Conservation (phyloP, 2,329 filamentous ascomycete genomes). For the Nemania bipapillata region DNA sequence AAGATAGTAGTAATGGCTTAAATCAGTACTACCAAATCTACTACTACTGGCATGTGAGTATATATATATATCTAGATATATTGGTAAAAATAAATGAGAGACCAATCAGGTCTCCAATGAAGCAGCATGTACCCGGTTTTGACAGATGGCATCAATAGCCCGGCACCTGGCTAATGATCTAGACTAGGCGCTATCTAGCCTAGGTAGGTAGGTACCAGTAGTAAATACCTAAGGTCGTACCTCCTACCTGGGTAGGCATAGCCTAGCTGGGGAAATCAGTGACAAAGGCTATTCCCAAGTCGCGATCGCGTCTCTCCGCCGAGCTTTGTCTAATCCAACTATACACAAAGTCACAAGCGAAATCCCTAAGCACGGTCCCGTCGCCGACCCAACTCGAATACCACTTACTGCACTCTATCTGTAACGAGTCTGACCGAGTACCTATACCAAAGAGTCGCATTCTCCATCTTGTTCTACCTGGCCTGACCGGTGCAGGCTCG, state of each 20-base stretch:
- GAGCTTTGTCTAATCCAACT: slow-evolving; percentile 22
- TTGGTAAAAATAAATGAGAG: neutral
- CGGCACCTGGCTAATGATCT: slow-evolving; percentile 23
- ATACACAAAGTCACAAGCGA: slow-evolving; percentile 35
- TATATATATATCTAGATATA: too few species aligned
- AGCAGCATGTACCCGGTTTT: neutral
- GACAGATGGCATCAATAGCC: neutral
- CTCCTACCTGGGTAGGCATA: slow-evolving; percentile 23
- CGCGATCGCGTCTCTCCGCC: slow-evolving; percentile 40
- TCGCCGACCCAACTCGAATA: slow-evolving; percentile 31
- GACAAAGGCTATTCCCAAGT: slow-evolving; percentile 32
- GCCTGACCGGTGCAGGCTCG: slow-evolving; percentile 15
- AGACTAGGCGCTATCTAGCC: too few species aligned
- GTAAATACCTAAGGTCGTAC: slow-evolving; percentile 3
- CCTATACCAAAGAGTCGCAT: slow-evolving; percentile 10
- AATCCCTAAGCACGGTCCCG: slow-evolving; percentile 29
- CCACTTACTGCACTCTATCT: neutral
- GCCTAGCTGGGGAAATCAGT: slow-evolving; percentile 26
- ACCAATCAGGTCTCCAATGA: neutral
- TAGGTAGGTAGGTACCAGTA: slow-evolving; percentile 4
- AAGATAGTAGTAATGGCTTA: too few species aligned
- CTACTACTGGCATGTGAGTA: too few species aligned
- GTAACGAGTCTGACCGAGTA: slow-evolving; percentile 2
- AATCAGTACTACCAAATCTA: too few species aligned
- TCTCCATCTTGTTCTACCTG: neutral